These are phyloP conservation scores for Ceratopteris richardii DNA, from an alignment of 75 land plant genomes.

Conservation along the genomic window DNA sequence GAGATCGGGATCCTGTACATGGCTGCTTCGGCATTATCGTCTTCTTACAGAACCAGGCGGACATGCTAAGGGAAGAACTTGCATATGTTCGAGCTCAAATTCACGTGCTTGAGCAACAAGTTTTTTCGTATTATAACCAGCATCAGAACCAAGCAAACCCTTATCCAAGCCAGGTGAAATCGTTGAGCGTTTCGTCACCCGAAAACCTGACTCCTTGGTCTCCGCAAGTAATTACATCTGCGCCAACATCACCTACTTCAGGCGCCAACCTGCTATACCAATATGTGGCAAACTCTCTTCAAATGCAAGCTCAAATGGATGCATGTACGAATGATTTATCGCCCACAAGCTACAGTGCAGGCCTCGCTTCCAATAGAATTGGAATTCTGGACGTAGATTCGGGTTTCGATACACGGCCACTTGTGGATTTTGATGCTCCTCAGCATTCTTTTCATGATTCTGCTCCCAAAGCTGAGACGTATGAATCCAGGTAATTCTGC, in stretches of 20 bases:
- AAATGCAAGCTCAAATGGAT: too few relatives aligned
- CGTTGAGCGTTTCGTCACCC: neutral
- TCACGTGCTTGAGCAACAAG: conserved; percentile 12
- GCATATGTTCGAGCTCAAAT: conserved; percentile 13
- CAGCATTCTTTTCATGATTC: neutral
- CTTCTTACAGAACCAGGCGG: conserved; percentile 24
- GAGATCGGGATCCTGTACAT: conserved; percentile 48
- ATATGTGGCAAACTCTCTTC: neutral
- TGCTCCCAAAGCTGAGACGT: neutral
- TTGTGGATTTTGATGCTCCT: neutral
- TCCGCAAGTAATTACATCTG: neutral
- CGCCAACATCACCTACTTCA: neutral
- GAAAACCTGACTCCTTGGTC: neutral
- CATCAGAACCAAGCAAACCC: neutral
- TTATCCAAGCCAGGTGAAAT: neutral
- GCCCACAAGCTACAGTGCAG: neutral
- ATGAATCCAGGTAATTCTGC: neutral
- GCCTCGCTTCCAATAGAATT: neutral
- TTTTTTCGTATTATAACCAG: neutral
- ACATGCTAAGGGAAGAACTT: conserved; percentile 22
- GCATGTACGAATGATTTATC: neutral
- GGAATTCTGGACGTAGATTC: neutral
- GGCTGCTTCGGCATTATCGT: conserved; percentile 45
- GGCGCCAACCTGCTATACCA: neutral
- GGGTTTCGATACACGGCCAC: neutral